Evolutionary conservation across 2,329 filamentous ascomycete genomes (phyloP), one percentile per base, ranked within the genome.

Genomic region (Colletotrichum noveboracense): DNA sequence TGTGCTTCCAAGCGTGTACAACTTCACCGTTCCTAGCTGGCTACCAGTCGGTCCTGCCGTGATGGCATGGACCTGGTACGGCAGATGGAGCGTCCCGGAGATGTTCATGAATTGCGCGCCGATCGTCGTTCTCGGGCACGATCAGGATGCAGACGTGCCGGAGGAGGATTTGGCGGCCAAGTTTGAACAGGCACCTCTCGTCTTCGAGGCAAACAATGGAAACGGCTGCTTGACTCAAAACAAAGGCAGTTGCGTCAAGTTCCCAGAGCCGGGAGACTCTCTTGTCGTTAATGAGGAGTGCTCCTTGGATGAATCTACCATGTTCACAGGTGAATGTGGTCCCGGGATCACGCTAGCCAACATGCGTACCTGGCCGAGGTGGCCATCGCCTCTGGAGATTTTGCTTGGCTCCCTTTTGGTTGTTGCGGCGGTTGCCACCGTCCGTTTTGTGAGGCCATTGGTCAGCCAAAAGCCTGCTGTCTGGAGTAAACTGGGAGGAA

Each of bases 1-100:
- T 0, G 26, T 61, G 14, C 58, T 61, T 21, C 58, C 58, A 7
- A 61, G 58, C 30, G 6, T 32, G 6, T 61, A 61, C 16, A 61
- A 61, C 18, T 61, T 61, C 58, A 61, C 58, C 5, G 30, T 61
- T 30, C 58, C 58, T 1, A 32, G 10, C 26, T 61, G 65, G 21
- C 18, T 70, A 9, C 58, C 68, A 7, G 21, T 70, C 6, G 68
- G 68, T 13, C 58, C 68, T 9, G 58, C 68, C 26, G 58, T 70
- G 7, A 70, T 70, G 68, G 68, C 68, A 3, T 70, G 68, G 68
- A 65, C 58, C 0, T 70, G 68, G 68, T 70, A 70, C 36, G 58
- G 58, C 13, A 21, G 68, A 24, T 70, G 68, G 68, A 64, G 68
- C 13, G 38, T 43, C 8, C 58, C 68, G 1, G 58, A 70, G n/a